Evolutionary conservation across 805 yeast species (phyloP).

Genomic region (Candida lessepsii): DNA sequence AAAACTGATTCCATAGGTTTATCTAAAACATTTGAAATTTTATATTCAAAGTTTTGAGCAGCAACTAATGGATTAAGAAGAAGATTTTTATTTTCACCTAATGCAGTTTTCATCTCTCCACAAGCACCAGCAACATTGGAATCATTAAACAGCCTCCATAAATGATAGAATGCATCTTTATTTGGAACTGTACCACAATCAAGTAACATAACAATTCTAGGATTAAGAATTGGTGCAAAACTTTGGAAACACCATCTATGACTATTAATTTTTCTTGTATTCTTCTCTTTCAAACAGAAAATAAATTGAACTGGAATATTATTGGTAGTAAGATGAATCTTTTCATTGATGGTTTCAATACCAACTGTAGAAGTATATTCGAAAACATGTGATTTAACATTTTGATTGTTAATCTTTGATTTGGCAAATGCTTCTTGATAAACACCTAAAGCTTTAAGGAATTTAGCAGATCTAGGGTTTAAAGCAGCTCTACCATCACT

Average conservation of each 20-base stretch:
- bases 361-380: constrained; percentile 94
- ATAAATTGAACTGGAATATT: constrained; percentile 80
- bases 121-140: constrained; percentile 95
- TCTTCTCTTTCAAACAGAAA: constrained; percentile 87
- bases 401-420: constrained; percentile 77
- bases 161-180: constrained; percentile 75
- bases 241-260: constrained; percentile 98
- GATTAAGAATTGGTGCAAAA: constrained; percentile 77
- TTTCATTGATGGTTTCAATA: constrained; percentile 63
- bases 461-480: constrained; percentile 72
- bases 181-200: constrained; percentile 96
- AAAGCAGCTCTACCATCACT: constrained; percentile 90
- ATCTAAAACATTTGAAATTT: constrained; percentile 90
- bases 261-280: constrained; percentile 86
- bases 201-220: constrained; percentile 76
- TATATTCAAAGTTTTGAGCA: constrained; percentile 95
- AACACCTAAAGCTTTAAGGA: constrained; percentile 83
- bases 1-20: constrained; percentile 94
- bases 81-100: constrained; percentile 54
- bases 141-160: constrained; percentile 84
- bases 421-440: constrained; percentile 97
- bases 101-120: constrained; percentile 89
- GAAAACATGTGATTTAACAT: constrained; percentile 83
- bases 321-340: constrained; percentile 66
- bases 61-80: constrained; percentile 87